These are phyloP conservation scores for Coniosporium tulheliwenetii DNA, from an alignment of 2,329 filamentous ascomycete genomes.

Conservation along the genomic window DNA sequence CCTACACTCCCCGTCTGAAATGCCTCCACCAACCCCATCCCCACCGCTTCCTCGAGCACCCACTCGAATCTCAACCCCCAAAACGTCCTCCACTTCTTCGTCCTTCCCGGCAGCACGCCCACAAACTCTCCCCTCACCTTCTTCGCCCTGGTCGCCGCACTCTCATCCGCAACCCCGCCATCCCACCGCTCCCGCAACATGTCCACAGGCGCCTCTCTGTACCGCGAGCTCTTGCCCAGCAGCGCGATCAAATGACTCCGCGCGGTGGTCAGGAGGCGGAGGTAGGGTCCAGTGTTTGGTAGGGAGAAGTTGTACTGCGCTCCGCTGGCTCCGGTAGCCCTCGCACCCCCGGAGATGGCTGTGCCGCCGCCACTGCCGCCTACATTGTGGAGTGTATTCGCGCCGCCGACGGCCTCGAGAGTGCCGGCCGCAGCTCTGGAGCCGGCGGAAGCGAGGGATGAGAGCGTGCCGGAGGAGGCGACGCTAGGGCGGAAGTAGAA, in stretches of 20 bases:
- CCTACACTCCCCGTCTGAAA: conserved; percentile 66
- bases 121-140: conserved; percentile 38
- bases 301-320: conserved; percentile 40
- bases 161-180: conserved; percentile 39
- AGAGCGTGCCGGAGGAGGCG: conserved; percentile 32
- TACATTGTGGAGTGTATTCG: conserved; percentile 46
- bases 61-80: conserved; percentile 56
- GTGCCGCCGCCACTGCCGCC: conserved; percentile 37
- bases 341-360: not conserved
- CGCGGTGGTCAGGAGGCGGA: conserved; percentile 48
- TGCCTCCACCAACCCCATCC: conserved; percentile 53
- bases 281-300: conserved; percentile 49
- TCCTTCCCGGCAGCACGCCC: conserved; percentile 44
- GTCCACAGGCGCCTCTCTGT: conserved; percentile 46
- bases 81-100: conserved; percentile 56
- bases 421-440: conserved; percentile 53
- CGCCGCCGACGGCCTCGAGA: conserved; percentile 51
- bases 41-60: conserved; percentile 55
- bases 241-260: conserved; percentile 46
- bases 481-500: conserved; percentile 25
- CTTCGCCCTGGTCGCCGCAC: conserved; percentile 31
- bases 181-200: conserved; percentile 55
- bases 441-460: conserved; percentile 44
- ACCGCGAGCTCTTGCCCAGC: conserved; percentile 40
- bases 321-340: conserved; percentile 12